Percentiles rank a stretch among this genome's conserved stretches.
These are phyloP conservation scores for Cylindrotheca fusiformis DNA, from an alignment of 108 stramenopile species.

Conservation along the genomic window DNA sequence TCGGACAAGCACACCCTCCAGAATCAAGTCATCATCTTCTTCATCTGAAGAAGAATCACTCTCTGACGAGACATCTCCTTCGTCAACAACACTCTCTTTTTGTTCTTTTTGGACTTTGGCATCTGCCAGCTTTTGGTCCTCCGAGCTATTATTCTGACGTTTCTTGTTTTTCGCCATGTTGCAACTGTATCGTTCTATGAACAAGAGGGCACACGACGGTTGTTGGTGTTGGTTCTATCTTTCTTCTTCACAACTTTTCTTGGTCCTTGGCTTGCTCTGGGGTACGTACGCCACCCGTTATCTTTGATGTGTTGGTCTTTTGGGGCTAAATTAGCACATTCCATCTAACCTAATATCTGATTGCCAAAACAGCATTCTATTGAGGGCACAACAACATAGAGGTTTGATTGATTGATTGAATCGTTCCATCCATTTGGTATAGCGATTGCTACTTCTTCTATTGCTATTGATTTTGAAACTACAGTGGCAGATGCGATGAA, in stretches of 20 bases:
- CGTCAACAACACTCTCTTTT: background rate
- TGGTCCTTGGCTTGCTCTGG: background rate
- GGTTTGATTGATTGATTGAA: too few species aligned
- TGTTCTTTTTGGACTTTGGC: background rate
- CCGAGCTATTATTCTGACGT: background rate
- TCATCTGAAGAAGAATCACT: slow-evolving; percentile 16
- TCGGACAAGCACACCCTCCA: slow-evolving; percentile 72
- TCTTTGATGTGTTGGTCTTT: too few species aligned
- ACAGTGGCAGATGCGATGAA: too few species aligned
- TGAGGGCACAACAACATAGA: too few species aligned
- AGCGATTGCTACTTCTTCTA: too few species aligned
- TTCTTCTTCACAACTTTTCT: background rate
- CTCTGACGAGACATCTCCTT: background rate
- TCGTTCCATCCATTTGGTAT: too few species aligned
- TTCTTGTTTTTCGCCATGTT: background rate
- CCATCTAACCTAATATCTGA: too few species aligned
- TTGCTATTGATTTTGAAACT: too few species aligned
- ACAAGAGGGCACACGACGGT: background rate
- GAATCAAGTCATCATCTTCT: slow-evolving; percentile 57
- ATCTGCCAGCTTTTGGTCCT: background rate
- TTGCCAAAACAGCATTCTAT: too few species aligned
- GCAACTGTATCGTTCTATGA: background rate
- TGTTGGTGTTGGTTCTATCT: background rate
- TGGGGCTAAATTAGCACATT: too few species aligned
- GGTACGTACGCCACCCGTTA: background rate